These are phyloP conservation scores for Lupinus albus DNA, from an alignment of 306 rosid species.

Conservation along the genomic window DNA sequence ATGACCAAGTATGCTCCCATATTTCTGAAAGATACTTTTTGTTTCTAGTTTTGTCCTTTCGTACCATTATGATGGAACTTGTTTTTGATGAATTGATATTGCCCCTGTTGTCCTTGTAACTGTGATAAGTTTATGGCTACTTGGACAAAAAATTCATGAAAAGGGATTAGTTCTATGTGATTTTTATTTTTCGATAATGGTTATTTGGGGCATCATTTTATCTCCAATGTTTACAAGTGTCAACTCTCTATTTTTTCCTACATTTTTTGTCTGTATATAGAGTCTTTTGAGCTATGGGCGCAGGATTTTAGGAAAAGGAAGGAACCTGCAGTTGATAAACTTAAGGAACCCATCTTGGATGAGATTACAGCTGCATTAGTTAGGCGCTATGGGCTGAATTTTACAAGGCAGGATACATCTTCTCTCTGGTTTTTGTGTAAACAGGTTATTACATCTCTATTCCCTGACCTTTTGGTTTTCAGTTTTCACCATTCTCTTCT, in stretches of 20 bases:
- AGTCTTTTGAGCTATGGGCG: conserved; percentile 40
- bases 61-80: not conserved
- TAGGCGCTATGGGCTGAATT: conserved; percentile 65
- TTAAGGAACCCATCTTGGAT: conserved; percentile 72
- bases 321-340: conserved; percentile 79
- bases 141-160: conserved; percentile 19
- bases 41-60: not conserved
- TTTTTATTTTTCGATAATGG: not conserved
- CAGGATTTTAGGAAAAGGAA: conserved; percentile 70
- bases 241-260: not conserved
- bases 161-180: not conserved
- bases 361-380: conserved; percentile 64
- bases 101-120: not conserved
- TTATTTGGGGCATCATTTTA: not conserved
- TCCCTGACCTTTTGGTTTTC: conserved; percentile 14
- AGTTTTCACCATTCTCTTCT: not conserved
- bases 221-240: conserved; percentile 21
- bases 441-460: conserved; percentile 59
- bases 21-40: conserved; percentile 1
- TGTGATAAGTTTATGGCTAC: not conserved
- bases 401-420: conserved; percentile 71
- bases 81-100: conserved; percentile 19
- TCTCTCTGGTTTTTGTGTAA: conserved; percentile 96
- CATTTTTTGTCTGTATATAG: not conserved
- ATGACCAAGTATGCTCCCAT: conserved; percentile 25